These are phyloP conservation scores for Royoungia palumana DNA, from an alignment of 768 basidiomycete genomes.

Conservation along the genomic window DNA sequence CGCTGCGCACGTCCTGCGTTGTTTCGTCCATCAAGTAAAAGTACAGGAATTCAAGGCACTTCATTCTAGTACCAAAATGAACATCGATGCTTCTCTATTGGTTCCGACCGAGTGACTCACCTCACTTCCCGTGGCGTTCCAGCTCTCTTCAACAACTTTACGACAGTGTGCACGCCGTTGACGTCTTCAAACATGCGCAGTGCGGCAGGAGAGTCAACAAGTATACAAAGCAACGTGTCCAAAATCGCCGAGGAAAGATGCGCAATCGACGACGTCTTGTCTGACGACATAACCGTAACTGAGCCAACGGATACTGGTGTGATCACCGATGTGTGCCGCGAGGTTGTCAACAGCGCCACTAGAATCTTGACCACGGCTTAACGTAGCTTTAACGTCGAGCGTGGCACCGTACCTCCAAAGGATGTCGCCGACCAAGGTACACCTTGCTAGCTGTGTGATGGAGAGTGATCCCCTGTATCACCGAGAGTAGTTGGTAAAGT, in stretches of 20 bases:
- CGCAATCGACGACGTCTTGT: constrained; percentile 19
- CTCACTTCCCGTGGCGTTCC: constrained; percentile 84
- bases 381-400: neutral
- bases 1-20: constrained; percentile 14
- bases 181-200: constrained; percentile 76
- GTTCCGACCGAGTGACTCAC: constrained; percentile 70
- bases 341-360: constrained; percentile 65
- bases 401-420: constrained; percentile 53
- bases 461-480: constrained; percentile 75
- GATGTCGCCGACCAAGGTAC: constrained; percentile 63
- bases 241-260: constrained; percentile 72
- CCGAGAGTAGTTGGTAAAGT: constrained; percentile 54
- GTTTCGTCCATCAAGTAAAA: constrained; percentile 92
- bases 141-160: constrained; percentile 84
- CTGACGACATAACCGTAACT: constrained; percentile 14
- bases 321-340: constrained; percentile 54
- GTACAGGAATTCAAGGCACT: constrained; percentile 92
- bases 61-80: constrained; percentile 61
- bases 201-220: constrained; percentile 81
- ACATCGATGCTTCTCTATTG: constrained; percentile 5
- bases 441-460: constrained; percentile 65
- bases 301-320: constrained; percentile 12
- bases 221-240: constrained; percentile 80
- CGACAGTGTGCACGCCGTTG: constrained; percentile 75
- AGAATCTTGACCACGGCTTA: constrained; percentile 51